Percentiles rank a stretch among this genome's conserved stretches.
These are phyloP conservation scores for Candida boidinii DNA, from an alignment of 805 yeast genomes.

Conservation along the genomic window DNA sequence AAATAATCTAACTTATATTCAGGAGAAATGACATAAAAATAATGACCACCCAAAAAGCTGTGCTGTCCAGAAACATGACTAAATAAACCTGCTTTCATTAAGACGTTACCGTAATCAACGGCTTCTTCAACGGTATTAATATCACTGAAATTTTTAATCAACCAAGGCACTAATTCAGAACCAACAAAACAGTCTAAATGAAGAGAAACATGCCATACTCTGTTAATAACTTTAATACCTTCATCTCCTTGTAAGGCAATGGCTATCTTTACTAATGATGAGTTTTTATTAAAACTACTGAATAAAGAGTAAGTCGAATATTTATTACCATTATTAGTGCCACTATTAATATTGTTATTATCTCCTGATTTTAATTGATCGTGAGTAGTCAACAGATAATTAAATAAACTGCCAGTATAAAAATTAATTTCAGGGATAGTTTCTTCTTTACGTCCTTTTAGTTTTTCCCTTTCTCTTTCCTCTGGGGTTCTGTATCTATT, in stretches of 20 bases:
- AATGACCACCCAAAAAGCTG: constrained; percentile 85
- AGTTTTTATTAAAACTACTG: constrained; percentile 35
- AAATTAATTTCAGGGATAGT: constrained; percentile 69
- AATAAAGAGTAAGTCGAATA: constrained; percentile 14
- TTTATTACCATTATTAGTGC: too few relatives aligned
- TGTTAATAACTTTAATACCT: constrained; percentile 62
- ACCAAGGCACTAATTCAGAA: constrained; percentile 79
- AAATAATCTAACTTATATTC: constrained; percentile 35
- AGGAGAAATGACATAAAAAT: constrained; percentile 66
- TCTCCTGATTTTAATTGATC: constrained; percentile 14
- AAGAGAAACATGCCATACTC: constrained; percentile 85
- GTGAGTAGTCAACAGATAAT: constrained; percentile 40
- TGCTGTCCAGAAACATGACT: constrained; percentile 80
- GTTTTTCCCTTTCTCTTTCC: constrained; percentile 30
- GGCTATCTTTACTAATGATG: constrained; percentile 47
- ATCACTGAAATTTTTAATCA: constrained; percentile 69
- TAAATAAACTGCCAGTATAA: constrained; percentile 78
- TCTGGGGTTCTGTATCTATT: constrained; percentile 39
- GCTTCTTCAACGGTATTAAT: constrained; percentile 81
- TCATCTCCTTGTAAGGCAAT: constrained; percentile 55
- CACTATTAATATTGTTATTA: constrained; percentile 10
- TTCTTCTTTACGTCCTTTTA: constrained; percentile 31
- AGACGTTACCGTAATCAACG: constrained; percentile 62
- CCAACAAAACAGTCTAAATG: constrained; percentile 80
- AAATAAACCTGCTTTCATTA: constrained; percentile 67